Evolutionary conservation across 306 rosid genomes (phyloP).

Genomic region (Glycine tomentella): DNA sequence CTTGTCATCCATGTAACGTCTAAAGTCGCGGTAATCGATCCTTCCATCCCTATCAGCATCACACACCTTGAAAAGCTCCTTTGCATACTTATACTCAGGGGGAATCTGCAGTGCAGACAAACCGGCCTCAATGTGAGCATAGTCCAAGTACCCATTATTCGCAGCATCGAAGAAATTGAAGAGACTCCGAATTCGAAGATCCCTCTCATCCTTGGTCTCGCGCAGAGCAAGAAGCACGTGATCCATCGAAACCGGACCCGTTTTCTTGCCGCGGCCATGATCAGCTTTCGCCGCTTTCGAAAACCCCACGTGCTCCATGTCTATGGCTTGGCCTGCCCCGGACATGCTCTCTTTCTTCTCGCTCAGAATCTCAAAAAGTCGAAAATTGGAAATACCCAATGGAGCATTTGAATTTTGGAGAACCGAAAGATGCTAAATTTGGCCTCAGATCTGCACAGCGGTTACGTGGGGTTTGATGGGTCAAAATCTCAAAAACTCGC

Average conservation of each 20-base stretch:
- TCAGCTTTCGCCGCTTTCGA: slow-evolving; percentile 52
- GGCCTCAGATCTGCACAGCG: slow-evolving; percentile 45
- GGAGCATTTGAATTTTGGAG: slow-evolving; percentile 42
- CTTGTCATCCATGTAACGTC: slow-evolving; percentile 68
- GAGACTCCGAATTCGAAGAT: slow-evolving; percentile 59
- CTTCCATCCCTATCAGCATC: slow-evolving; percentile 66
- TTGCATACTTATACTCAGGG: slow-evolving; percentile 62
- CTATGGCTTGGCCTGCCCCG: slow-evolving; percentile 56
- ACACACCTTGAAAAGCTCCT: slow-evolving; percentile 64
- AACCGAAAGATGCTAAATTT: slow-evolving; percentile 32
- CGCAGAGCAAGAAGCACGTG: slow-evolving; percentile 62
- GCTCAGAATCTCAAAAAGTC: not conserved
- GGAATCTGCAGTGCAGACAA: slow-evolving; percentile 65
- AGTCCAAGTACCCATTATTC: slow-evolving; percentile 57
- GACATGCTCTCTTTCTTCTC: slow-evolving; percentile 38
- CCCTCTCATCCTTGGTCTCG: slow-evolving; percentile 67
- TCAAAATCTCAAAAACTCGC: slow-evolving; percentile 18
- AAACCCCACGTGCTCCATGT: slow-evolving; percentile 52
- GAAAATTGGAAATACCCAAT: slow-evolving; percentile 38
- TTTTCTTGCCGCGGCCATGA: slow-evolving; percentile 46
- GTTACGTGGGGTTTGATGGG: slow-evolving; percentile 34
- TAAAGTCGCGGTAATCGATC: slow-evolving; percentile 57
- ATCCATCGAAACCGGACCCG: slow-evolving; percentile 56
- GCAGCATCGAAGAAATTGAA: slow-evolving; percentile 63
- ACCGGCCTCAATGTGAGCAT: slow-evolving; percentile 63